Conservation (phyloP, 768 basidiomycete genomes). For the Rhizopogon rudus region DNA sequence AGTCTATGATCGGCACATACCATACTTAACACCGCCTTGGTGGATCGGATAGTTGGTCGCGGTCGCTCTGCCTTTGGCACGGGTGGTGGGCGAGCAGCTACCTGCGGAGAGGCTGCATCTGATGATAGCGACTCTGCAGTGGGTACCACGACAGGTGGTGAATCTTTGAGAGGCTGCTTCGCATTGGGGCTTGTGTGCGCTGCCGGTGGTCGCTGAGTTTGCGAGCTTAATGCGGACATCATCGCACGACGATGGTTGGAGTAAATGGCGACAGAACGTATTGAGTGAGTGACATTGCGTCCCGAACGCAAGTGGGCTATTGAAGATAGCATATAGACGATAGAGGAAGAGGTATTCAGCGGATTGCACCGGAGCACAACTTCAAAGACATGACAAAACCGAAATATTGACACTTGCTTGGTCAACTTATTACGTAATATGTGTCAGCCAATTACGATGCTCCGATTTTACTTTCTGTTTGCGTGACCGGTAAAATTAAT, state of each 20-base stretch:
- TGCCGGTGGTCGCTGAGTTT: constrained; percentile 15
- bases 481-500: no score
- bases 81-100: constrained; percentile 67
- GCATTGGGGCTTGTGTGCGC: constrained; percentile 4
- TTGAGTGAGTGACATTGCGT: neutral
- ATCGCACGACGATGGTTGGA: constrained; percentile 46
- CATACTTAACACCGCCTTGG: constrained; percentile 74
- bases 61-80: constrained; percentile 59
- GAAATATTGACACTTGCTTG: neutral
- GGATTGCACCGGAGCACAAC: neutral
- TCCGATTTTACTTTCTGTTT: no score
- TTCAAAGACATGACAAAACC: neutral
- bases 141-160: constrained; percentile 51
- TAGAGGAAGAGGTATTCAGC: neutral
- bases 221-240: constrained; percentile 59
- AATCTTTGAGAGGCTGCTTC: constrained; percentile 29
- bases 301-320: neutral
- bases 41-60: constrained; percentile 60
- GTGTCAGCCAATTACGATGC: no score
- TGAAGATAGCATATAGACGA: neutral
- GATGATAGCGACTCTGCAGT: constrained; percentile 40
- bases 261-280: neutral
- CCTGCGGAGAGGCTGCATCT: constrained; percentile 66
- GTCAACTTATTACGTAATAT: no score
- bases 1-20: constrained; percentile 35